phyloP scores from a whole-genome alignment of 106 monocot genomes.

The Dendrobium nobile region DNA sequence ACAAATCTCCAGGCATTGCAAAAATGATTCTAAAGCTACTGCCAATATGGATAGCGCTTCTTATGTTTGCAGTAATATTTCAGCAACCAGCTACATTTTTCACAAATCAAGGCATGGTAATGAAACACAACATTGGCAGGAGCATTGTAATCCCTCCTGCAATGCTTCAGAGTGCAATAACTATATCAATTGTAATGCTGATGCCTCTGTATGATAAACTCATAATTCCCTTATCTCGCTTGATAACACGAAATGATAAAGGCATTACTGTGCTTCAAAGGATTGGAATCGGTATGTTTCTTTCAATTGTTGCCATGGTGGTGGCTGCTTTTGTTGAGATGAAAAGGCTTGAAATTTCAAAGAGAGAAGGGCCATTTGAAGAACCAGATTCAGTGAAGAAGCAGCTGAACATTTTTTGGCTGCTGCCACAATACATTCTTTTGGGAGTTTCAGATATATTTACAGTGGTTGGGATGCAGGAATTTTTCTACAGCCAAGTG shows the following conservation, averaged over 20 bases:
- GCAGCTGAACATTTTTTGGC: conserved; percentile 70
- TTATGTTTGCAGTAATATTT: conserved; percentile 95
- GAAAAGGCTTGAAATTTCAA: conserved; percentile 24
- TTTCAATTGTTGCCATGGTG: conserved; percentile 71
- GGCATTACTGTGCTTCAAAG: conserved; percentile 77
- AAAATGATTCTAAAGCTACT: conserved; percentile 50
- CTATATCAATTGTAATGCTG: conserved; percentile 65
- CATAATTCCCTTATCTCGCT: conserved; percentile 38
- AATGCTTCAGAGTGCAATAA: conserved; percentile 70
- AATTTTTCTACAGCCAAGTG: conserved; percentile 86
- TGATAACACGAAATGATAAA: conserved; percentile 31
- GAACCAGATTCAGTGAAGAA: not conserved
- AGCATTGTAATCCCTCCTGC: conserved; percentile 63
- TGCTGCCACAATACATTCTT: conserved; percentile 83
- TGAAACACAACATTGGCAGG: conserved; percentile 53
- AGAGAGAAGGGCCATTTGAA: not conserved
- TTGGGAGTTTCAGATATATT: conserved; percentile 77
- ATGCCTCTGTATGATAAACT: conserved; percentile 89
- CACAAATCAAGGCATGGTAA: conserved; percentile 77
- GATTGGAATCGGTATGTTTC: conserved; percentile 80
- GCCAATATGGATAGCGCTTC: conserved; percentile 70
- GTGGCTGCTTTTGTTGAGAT: conserved; percentile 59
- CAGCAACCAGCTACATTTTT: conserved; percentile 95
- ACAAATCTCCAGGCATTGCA: conserved; percentile 14
- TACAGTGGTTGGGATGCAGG: conserved; percentile 94